phyloP scores from a whole-genome alignment of 345 rosid species.

The Eucalyptus pauciflora region DNA sequence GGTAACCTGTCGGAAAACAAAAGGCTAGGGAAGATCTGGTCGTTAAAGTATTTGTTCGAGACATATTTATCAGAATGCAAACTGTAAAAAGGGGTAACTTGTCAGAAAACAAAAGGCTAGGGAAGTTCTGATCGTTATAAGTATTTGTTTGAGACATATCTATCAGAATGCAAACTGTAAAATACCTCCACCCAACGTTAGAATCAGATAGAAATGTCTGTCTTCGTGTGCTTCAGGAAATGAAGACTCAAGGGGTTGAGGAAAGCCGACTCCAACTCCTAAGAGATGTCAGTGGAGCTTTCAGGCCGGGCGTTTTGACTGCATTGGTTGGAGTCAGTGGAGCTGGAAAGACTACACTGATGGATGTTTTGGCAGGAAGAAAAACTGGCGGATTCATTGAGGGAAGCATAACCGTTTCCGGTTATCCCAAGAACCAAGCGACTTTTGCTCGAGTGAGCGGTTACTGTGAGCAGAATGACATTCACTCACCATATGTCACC shows the following conservation, averaged over 20 bases:
- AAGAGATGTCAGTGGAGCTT: slow-evolving; percentile 24
- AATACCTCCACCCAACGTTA: not conserved
- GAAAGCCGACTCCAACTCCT: slow-evolving; percentile 24
- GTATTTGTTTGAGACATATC: not conserved
- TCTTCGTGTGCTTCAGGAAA: slow-evolving; percentile 11
- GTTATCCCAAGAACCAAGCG: slow-evolving; percentile 32
- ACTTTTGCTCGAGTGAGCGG: slow-evolving; percentile 13
- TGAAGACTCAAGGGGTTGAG: slow-evolving; percentile 36
- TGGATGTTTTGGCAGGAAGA: slow-evolving; percentile 43
- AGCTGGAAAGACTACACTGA: slow-evolving; percentile 41
- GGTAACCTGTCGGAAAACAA: not conserved
- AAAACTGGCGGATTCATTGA: slow-evolving; percentile 35
- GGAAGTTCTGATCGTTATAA: not conserved
- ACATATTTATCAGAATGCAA: too few species aligned
- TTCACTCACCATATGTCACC: slow-evolving; percentile 8
- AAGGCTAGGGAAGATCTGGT: not conserved
- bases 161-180: not conserved
- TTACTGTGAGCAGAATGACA: slow-evolving; percentile 14
- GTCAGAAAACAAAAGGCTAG: slow-evolving; percentile 3
- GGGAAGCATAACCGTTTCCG: slow-evolving; percentile 26
- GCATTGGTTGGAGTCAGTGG: slow-evolving; percentile 43
- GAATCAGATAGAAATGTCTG: not conserved
- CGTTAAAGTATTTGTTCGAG: too few species aligned
- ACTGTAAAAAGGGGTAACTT: too few species aligned
- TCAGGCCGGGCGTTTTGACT: slow-evolving; percentile 30